Conservation (phyloP, 2,329 filamentous ascomycete genomes). For the Exophiala calicioides region DNA sequence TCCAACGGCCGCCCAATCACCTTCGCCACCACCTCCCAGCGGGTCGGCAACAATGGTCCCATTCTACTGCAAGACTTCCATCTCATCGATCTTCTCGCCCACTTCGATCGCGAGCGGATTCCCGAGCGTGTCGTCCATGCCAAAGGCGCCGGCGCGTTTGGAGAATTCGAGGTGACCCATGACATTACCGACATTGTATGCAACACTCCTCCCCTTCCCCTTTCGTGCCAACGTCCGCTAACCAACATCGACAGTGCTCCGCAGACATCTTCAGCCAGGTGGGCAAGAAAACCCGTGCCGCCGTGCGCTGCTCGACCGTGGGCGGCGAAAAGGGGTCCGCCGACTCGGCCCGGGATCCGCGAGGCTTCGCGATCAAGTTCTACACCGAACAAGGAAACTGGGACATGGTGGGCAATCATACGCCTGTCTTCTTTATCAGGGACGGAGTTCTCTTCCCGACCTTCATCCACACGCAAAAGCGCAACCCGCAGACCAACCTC, state of each 20-base stretch:
- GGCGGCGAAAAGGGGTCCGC: constrained; percentile 48
- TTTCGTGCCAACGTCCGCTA: neutral
- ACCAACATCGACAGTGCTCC: constrained; percentile 39
- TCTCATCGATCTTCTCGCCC: constrained; percentile 61
- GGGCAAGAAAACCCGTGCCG: constrained; percentile 52
- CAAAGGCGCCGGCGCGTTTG: constrained; percentile 59
- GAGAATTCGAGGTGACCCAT: constrained; percentile 60
- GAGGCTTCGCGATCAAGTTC: constrained; percentile 54
- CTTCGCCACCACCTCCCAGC: constrained; percentile 22
- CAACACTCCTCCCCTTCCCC: neutral
- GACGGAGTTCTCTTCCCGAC: constrained; percentile 72
- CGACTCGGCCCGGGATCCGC: constrained; percentile 51
- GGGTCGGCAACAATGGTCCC: constrained; percentile 37
- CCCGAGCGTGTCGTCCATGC: constrained; percentile 64
- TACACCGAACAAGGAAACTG: constrained; percentile 55
- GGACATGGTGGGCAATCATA: constrained; percentile 49
- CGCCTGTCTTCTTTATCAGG: constrained; percentile 48
- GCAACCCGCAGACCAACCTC: constrained; percentile 68
- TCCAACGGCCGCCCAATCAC: constrained; percentile 15
- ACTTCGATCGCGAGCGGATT: constrained; percentile 66
- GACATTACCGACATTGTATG: constrained; percentile 54
- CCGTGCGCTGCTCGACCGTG: constrained; percentile 51
- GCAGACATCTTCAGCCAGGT: constrained; percentile 55
- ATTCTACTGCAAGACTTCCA: constrained; percentile 58
- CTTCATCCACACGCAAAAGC: constrained; percentile 74